Base-by-base conservation (phyloP, 2,329 filamentous ascomycete species). In the Didymella pinodella region DNA sequence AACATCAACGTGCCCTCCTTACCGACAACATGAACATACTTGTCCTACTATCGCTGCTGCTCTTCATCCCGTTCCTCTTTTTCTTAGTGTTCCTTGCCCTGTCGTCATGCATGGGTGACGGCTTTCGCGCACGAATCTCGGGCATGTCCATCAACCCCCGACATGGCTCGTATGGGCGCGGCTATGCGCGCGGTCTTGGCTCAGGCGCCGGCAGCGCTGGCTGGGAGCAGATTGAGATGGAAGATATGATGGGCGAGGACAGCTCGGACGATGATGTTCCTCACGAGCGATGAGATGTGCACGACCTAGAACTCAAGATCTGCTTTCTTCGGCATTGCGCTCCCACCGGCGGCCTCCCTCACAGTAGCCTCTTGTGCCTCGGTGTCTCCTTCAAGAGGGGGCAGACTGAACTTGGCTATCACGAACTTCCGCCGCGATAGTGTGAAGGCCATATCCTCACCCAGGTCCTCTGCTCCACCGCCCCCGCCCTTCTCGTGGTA, bases 361-460 rank as follows among this genome's bases (percentile, higher is more conserved):
- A 69, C 69, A 40, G 68, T 68, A 12, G 78, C 80, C 58, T 83
- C 81, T 71, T 88, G 86, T 14, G 83, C 86, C 68, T 87, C 86
- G 43, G 79, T 85, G 65, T 93, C 92, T 2, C 90, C 92, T 54
- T 93, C 91, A 40, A 94, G 82, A 0, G 95, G 95, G 26, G 95
- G 95, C 43, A 99, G 81, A 74, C 90, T 95, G 77, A 93, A 97
- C 0, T 93, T 92, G 69, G 89, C 91, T 64, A 99, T 92, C 38
- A 92, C 85, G 65, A 99, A 87, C 50, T 92, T 93, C 68, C 86
- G 88, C 69, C 92, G 84, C 75, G 92, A 97, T 50, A 99, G 79
- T 61, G 88, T 93, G 76, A 99, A 99, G 4, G 93, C 93, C 77
- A 97, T 85, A 77, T 97, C 93, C 71, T 96, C 91, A 25, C 91